These are phyloP conservation scores for Platanus orientalis DNA, from an alignment of 164 flowering plant species.

Conservation along the genomic window DNA sequence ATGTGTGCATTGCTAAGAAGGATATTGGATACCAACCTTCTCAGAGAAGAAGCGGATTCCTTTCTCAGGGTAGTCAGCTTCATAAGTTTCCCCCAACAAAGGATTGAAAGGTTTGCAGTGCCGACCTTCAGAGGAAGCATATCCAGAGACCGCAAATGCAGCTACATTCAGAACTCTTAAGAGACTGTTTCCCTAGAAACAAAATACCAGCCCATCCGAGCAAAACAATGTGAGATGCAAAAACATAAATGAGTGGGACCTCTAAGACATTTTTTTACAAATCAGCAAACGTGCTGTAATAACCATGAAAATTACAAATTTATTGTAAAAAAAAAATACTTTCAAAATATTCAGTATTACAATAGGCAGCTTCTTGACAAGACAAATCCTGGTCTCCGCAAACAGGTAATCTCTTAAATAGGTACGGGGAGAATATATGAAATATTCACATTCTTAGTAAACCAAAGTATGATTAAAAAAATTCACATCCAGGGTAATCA, in stretches of 20 bases:
- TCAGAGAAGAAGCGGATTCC: constrained; percentile 95
- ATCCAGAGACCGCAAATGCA: constrained; percentile 96
- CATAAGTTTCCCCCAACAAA: constrained; percentile 93
- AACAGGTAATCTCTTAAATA: no score
- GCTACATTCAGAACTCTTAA: constrained; percentile 76
- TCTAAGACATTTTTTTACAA: no score
- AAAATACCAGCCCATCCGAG: constrained; percentile 7
- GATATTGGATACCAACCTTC: constrained; percentile 47
- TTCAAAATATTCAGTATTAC: no score
- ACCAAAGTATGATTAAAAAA: no score
- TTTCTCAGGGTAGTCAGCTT: constrained; percentile 94
- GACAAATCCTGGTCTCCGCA: no score
- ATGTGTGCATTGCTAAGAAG: neutral
- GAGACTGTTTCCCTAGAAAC: constrained; percentile 73
- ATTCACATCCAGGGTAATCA: no score
- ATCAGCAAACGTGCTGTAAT: neutral
- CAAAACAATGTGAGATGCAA: neutral
- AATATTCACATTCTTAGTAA: no score
- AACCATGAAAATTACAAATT: no score
- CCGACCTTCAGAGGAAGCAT: constrained; percentile 91
- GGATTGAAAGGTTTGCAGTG: constrained; percentile 98
- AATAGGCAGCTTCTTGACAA: no score
- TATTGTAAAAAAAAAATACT: no score
- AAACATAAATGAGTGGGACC: no score
- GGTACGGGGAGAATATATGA: no score